Evolutionary conservation across 371 early-diverging fungal species (phyloP).

Genomic region (Mucor racemosus): DNA sequence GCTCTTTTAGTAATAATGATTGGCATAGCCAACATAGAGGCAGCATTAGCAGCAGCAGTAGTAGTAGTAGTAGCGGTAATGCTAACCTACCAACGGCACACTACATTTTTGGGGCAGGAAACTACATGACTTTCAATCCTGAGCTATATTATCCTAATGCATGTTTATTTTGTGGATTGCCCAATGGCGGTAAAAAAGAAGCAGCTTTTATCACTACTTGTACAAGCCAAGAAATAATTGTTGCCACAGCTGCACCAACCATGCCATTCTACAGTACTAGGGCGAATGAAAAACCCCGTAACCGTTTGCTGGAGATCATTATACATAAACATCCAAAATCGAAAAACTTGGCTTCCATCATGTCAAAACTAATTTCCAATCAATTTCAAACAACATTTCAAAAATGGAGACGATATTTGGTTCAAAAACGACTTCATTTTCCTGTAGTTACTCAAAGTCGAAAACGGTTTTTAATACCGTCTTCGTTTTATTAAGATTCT

Average conservation of each 20-base stretch:
- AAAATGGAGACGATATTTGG: neutral
- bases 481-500: neutral
- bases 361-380: neutral
- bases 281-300: neutral
- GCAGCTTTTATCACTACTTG: neutral
- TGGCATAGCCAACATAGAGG: neutral
- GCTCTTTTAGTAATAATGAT: neutral
- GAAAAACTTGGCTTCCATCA: constrained; percentile 1
- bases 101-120: neutral
- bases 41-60: neutral
- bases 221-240: neutral
- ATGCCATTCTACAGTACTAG: neutral
- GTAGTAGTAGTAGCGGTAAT: neutral
- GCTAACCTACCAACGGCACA: neutral
- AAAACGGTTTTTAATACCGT: constrained; percentile 1
- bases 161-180: neutral
- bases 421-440: neutral
- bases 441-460: neutral
- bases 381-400: neutral
- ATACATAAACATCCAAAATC: neutral
- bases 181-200: neutral
- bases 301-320: neutral
- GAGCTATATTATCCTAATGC: constrained; percentile 3
- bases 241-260: constrained; percentile 5
- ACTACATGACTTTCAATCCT: neutral